Conservation (phyloP, 2,329 filamentous ascomycete species). For the Colletotrichum tofieldiae region DNA sequence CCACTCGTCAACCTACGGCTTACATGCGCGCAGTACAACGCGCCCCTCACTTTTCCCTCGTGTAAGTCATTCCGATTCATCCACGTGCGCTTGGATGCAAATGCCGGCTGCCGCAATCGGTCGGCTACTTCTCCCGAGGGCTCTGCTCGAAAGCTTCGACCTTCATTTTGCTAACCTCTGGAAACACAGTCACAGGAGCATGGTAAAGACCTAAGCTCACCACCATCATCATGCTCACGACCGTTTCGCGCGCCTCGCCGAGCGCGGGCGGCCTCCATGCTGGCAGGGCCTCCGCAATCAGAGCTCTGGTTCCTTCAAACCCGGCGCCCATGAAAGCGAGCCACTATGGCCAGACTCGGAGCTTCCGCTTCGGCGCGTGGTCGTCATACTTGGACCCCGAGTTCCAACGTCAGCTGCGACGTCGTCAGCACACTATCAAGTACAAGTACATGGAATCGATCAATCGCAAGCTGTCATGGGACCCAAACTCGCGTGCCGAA, state of each 20-base stretch:
- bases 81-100: conserved; percentile 11
- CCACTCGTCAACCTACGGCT: background rate
- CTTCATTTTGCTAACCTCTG: background rate
- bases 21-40: conserved; percentile 18
- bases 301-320: conserved; percentile 26
- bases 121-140: background rate
- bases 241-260: conserved; percentile 49
- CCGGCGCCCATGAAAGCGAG: conserved; percentile 38
- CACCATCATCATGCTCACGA: conserved; percentile 48
- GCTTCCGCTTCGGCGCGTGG: conserved; percentile 66
- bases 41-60: conserved; percentile 7
- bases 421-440: conserved; percentile 59
- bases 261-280: conserved; percentile 49
- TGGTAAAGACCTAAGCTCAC: conserved; percentile 24
- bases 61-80: conserved; percentile 36
- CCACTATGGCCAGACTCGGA: conserved; percentile 59
- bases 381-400: conserved; percentile 59
- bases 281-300: conserved; percentile 29
- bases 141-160: background rate
- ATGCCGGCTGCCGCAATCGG: conserved; percentile 18
- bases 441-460: conserved; percentile 64
- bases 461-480: conserved; percentile 63
- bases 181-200: conserved; percentile 15
- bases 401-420: conserved; percentile 60
- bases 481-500: conserved; percentile 55